Evolutionary conservation across 2,329 filamentous ascomycete genomes (phyloP), one percentile per base, ranked within the genome.

Genomic region (Rutstroemia sp.): DNA sequence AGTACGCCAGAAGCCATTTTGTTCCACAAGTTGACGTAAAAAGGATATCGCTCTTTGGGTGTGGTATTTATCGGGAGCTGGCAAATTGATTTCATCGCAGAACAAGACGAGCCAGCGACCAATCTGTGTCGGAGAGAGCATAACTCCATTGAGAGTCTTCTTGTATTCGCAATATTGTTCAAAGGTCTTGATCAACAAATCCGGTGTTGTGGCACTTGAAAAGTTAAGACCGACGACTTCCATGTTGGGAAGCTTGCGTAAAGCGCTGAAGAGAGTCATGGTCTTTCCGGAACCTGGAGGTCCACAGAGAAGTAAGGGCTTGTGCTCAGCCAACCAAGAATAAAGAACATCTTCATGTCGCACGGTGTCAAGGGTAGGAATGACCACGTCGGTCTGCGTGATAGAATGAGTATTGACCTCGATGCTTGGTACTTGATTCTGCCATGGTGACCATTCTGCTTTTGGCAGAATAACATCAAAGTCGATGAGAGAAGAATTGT

Each of bases 141-240:
- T 88, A 19, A 97, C 91, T 44, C 94, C 94, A 69, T 94, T 97
- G 48, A 97, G 77, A 0, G 94, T 97, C 81, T 99, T 99, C 77
- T 92, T 95, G 76, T 99, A 99, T 73, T 99, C 94, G 73, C 94
- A 99, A 73, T 99, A 96, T 71, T 99, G 95, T 74, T 99, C 94
- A 64, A 99, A 96, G 0, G 95, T 99, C 79, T 99, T 99, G 77
- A 99, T 92, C 60, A 99, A 82, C 27, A 99, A 83, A 71, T 99
- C 95, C 0, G 94, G 95, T 0, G 94, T 99, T 0, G 95, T 99
- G 1, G 94, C 95, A 66, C 94, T 99, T 4, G 95, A 99, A 72
- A 99, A 99, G 74, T 99, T 99, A 70, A 99, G 89, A 49, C 94
- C 94, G 34, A 99, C 95, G 57, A 96, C 91, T 73, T 99, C 94